Percentiles rank a stretch among this genome's conserved stretches.
Conservation (phyloP, 257 asterid species). For the Solanum arcanum region DNA sequence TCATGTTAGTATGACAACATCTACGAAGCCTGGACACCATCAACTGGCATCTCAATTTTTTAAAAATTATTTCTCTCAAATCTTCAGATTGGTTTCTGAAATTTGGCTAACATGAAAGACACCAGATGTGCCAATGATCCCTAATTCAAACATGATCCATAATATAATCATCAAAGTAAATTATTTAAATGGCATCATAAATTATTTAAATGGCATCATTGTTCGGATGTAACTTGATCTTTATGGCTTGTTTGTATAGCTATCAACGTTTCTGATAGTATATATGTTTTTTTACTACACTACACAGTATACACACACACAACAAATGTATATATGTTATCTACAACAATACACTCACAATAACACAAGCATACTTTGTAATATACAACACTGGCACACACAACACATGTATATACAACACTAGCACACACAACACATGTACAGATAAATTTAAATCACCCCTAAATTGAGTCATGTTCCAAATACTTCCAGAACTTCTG, state of each 20-base stretch:
- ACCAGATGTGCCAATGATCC: background rate
- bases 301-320: background rate
- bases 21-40: background rate
- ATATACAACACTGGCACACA: background rate
- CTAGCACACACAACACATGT: background rate
- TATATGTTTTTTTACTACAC: background rate
- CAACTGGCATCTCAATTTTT: background rate
- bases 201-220: background rate
- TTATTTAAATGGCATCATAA: background rate
- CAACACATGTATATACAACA: background rate
- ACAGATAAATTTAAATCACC: background rate
- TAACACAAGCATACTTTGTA: background rate
- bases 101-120: background rate
- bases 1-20: background rate
- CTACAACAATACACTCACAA: background rate
- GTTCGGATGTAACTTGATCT: background rate
- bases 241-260: background rate
- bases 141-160: background rate
- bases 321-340: background rate
- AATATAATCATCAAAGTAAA: background rate
- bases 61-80: background rate
- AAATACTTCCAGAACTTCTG: background rate
- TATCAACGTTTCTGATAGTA: background rate
- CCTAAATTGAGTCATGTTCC: background rate
- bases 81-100: background rate